Conservation (phyloP, 2,329 filamentous ascomycete species). For the Neonectria hederae region DNA sequence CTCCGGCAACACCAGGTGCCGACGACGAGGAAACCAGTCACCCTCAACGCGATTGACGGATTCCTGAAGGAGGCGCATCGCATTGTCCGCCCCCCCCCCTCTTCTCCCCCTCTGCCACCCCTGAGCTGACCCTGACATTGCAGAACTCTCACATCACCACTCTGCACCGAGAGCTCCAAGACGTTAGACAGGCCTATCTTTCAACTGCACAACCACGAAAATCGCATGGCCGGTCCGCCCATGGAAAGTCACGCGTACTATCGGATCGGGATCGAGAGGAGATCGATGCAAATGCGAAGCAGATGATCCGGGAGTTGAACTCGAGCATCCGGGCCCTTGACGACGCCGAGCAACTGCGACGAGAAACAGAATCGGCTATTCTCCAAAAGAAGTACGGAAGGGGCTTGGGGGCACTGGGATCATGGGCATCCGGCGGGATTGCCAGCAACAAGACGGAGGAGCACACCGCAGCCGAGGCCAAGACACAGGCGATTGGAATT, state of each 20-base stretch:
- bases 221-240: slow-evolving; percentile 58
- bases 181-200: slow-evolving; percentile 90
- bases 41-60: slow-evolving; percentile 72
- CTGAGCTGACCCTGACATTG: slow-evolving; percentile 29
- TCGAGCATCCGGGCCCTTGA: slow-evolving; percentile 81
- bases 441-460: slow-evolving; percentile 65
- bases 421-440: slow-evolving; percentile 72
- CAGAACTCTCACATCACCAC: slow-evolving; percentile 87
- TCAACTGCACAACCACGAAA: slow-evolving; percentile 76
- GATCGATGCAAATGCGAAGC: slow-evolving; percentile 87
- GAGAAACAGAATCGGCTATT: slow-evolving; percentile 76
- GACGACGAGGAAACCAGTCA: slow-evolving; percentile 53
- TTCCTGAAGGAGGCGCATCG: slow-evolving; percentile 95
- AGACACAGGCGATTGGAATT: slow-evolving; percentile 70
- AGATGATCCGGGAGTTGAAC: slow-evolving; percentile 85
- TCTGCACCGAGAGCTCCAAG: slow-evolving; percentile 80
- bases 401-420: slow-evolving; percentile 70
- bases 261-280: slow-evolving; percentile 85
- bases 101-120: slow-evolving; percentile 15
- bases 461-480: slow-evolving; percentile 77
- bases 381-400: slow-evolving; percentile 75
- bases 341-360: slow-evolving; percentile 83
- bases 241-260: slow-evolving; percentile 64
- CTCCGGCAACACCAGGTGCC: slow-evolving; percentile 68
- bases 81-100: slow-evolving; percentile 69